phyloP scores from a whole-genome alignment of 2,329 filamentous ascomycete species.

The Plectosphaerella plurivora region DNA sequence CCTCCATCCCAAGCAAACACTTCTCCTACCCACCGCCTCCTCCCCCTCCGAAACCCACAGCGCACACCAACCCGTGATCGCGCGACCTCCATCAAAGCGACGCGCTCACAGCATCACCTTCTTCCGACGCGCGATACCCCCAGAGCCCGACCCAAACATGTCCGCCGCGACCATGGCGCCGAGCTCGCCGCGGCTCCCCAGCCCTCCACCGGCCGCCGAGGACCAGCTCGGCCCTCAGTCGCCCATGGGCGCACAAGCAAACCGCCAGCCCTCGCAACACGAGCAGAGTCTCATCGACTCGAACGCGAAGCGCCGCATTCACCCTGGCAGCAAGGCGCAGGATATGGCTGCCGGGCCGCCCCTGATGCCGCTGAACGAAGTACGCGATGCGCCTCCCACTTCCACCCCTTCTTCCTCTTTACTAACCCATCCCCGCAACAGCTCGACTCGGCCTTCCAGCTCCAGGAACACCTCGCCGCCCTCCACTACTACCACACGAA shows the following conservation, averaged over 20 bases:
- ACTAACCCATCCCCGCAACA: constrained; percentile 29
- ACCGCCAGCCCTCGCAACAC: constrained; percentile 55
- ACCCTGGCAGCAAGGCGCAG: constrained; percentile 83
- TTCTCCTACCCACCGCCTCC: too few species aligned
- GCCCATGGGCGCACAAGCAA: constrained; percentile 49
- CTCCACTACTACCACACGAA: constrained; percentile 78
- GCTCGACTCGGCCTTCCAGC: constrained; percentile 95
- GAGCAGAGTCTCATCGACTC: constrained; percentile 63
- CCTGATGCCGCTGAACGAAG: constrained; percentile 78
- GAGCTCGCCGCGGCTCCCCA: constrained; percentile 87
- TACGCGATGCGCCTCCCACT: constrained; percentile 27
- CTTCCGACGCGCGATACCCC: background rate
- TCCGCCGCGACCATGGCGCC: constrained; percentile 55
- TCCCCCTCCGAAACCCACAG: too few species aligned
- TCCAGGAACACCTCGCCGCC: constrained; percentile 94
- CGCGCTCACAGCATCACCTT: too few species aligned
- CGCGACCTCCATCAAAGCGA: too few species aligned
- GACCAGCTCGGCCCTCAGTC: constrained; percentile 84
- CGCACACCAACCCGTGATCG: too few species aligned
- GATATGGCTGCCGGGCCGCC: constrained; percentile 94
- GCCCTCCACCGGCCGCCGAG: constrained; percentile 89
- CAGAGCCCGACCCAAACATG: background rate
- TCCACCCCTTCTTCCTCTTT: background rate
- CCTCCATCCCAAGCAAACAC: too few species aligned
- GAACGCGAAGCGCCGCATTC: constrained; percentile 78